Conservation (phyloP, 2,329 filamentous ascomycete species). For the Scedosporium minutisporum region DNA sequence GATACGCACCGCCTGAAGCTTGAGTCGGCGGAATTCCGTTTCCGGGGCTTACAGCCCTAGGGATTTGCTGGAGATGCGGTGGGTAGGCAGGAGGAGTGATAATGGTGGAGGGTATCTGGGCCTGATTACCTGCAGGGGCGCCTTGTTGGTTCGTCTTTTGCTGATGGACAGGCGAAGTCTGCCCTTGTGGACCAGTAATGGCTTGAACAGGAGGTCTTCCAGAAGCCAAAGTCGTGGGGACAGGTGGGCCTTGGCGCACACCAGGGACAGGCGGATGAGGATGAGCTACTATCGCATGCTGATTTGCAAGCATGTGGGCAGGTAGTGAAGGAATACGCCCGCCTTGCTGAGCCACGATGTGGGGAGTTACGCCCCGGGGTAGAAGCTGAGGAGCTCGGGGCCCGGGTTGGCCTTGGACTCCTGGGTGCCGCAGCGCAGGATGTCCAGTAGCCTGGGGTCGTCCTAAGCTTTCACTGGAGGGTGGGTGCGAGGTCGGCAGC, state of each 20-base stretch:
- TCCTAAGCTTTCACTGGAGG: not conserved
- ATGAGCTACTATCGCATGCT: not conserved
- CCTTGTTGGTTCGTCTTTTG: not conserved
- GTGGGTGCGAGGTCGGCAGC: not conserved
- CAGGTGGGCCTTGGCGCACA: not conserved
- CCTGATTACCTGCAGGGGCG: not conserved
- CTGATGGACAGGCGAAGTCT: too few relatives aligned
- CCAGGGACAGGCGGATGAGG: not conserved
- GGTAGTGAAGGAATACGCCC: not conserved
- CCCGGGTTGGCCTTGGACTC: not conserved
- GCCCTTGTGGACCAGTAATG: too few relatives aligned
- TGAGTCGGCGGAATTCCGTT: not conserved
- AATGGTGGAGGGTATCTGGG: not conserved
- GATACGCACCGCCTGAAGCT: not conserved
- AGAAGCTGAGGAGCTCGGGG: not conserved
- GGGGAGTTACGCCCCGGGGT: not conserved
- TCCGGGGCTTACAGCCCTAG: not conserved
- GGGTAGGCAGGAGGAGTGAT: slow-evolving; percentile 4
- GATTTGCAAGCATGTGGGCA: not conserved
- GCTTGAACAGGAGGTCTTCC: not conserved
- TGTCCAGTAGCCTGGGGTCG: not conserved
- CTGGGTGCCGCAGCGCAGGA: not conserved
- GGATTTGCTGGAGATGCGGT: slow-evolving; percentile 16
- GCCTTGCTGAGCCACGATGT: not conserved
- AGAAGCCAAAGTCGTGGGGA: not conserved